Evolutionary conservation across 768 basidiomycete species (phyloP).

Genomic region (Coprinellus micaceus): DNA sequence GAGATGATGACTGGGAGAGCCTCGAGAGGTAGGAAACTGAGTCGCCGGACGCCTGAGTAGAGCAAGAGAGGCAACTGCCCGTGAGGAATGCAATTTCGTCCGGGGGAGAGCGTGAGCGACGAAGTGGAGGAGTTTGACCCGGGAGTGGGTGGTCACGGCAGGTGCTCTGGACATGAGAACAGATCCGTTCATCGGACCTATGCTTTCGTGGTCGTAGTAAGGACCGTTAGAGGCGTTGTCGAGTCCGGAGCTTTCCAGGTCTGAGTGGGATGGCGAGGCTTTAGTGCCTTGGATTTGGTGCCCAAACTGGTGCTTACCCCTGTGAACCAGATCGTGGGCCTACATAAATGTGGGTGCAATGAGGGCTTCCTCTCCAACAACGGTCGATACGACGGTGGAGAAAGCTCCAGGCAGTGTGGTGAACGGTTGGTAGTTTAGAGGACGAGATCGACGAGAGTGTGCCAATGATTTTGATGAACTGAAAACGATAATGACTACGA

Average conservation of each 20-base stretch:
- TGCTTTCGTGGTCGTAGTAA: constrained; percentile 73
- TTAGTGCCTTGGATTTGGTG: not conserved
- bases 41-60: constrained; percentile 81
- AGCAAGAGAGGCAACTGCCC: constrained; percentile 66
- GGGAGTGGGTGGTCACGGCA: constrained; percentile 50
- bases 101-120: constrained; percentile 87
- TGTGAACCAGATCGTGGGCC: too few relatives aligned
- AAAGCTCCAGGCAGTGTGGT: too few relatives aligned
- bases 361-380: too few relatives aligned
- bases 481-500: too few relatives aligned
- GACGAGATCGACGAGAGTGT: too few relatives aligned
- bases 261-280: constrained; percentile 9
- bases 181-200: constrained; percentile 69
- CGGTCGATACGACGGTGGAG: too few relatives aligned
- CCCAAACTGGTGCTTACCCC: not conserved
- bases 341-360: too few relatives aligned
- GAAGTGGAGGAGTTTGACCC: constrained; percentile 68
- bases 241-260: constrained; percentile 20
- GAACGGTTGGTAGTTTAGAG: too few relatives aligned
- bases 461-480: too few relatives aligned
- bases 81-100: constrained; percentile 66
- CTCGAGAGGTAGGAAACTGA: constrained; percentile 85
- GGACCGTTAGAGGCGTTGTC: constrained; percentile 28
- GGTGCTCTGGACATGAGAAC: constrained; percentile 83
- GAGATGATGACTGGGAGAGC: constrained; percentile 84